Conservation (phyloP, 192 early-diverging fungal genomes). For the Lobosporangium transversale region DNA sequence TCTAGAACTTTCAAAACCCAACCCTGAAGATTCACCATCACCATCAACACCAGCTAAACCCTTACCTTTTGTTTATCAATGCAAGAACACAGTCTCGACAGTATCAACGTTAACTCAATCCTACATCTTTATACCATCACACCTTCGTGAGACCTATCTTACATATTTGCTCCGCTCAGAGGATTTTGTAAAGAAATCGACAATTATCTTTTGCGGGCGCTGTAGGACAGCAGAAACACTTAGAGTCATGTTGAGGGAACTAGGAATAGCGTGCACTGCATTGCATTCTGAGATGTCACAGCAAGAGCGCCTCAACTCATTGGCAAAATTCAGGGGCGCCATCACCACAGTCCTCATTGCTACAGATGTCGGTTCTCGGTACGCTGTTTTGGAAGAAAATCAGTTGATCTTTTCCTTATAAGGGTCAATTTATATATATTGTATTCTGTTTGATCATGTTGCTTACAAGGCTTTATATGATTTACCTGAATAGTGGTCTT, state of each 20-base stretch:
- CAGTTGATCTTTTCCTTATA: not conserved
- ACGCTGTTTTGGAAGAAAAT: constrained; percentile 36
- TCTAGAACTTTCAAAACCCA: constrained; percentile 67
- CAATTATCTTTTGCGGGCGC: constrained; percentile 92
- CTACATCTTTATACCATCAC: constrained; percentile 93
- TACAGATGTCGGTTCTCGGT: constrained; percentile 97
- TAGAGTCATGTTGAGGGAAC: constrained; percentile 86
- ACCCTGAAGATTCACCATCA: constrained; percentile 14
- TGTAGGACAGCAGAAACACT: constrained; percentile 88
- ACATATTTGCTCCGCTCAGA: constrained; percentile 79
- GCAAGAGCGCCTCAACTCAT: constrained; percentile 85
- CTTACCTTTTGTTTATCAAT: constrained; percentile 64
- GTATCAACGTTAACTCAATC: constrained; percentile 88
- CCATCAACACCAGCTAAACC: constrained; percentile 13
- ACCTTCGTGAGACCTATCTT: constrained; percentile 90
- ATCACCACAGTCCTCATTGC: constrained; percentile 91
- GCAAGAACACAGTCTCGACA: constrained; percentile 67
- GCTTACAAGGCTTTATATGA: not conserved
- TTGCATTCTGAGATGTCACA: constrained; percentile 96
- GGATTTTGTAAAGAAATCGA: constrained; percentile 77
- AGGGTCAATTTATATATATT: too few species aligned
- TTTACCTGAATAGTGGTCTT: constrained; percentile 74
- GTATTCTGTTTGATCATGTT: not conserved
- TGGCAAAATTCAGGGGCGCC: constrained; percentile 92
- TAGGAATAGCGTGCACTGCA: constrained; percentile 91